Percentiles rank a stretch among this genome's conserved stretches.
These are phyloP conservation scores for Penicillium occitanis DNA, from an alignment of 2,329 filamentous ascomycete genomes.

Conservation along the genomic window DNA sequence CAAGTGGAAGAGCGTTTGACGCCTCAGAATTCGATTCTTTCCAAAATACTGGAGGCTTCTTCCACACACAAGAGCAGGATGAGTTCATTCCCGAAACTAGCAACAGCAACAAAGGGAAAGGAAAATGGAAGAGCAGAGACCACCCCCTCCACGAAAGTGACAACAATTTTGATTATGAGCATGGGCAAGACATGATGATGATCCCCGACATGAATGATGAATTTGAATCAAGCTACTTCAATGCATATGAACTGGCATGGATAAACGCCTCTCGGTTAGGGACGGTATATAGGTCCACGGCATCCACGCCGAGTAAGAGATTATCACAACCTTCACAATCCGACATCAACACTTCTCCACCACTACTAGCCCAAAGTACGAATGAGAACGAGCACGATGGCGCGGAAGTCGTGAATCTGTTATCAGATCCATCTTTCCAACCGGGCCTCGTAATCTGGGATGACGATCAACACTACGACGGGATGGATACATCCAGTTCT, in stretches of 20 bases:
- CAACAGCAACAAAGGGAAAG: not conserved
- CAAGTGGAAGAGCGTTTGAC: not conserved
- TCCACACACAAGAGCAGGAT: not conserved
- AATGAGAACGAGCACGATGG: conserved; percentile 35
- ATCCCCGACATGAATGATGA: not conserved
- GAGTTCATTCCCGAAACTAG: not conserved
- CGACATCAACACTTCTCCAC: too few relatives aligned
- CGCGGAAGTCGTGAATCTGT: conserved; percentile 42
- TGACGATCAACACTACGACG: not conserved
- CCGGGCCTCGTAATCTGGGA: conserved; percentile 25
- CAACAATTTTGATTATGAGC: not conserved
- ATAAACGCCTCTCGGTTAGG: conserved; percentile 14
- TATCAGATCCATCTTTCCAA: conserved; percentile 37
- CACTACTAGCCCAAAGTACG: conserved; percentile 17
- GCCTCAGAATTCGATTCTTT: not conserved
- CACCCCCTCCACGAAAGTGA: not conserved
- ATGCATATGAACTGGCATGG: conserved; percentile 16
- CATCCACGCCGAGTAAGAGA: not conserved
- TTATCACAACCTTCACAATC: not conserved
- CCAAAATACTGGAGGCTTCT: not conserved
- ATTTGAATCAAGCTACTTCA: conserved; percentile 3
- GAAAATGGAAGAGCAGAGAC: not conserved
- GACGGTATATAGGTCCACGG: conserved; percentile 22
- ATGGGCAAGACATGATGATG: not conserved
- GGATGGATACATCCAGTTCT: not conserved